phyloP scores from a whole-genome alignment of 176 grass and related monocot genomes.

The Cocos nucifera region DNA sequence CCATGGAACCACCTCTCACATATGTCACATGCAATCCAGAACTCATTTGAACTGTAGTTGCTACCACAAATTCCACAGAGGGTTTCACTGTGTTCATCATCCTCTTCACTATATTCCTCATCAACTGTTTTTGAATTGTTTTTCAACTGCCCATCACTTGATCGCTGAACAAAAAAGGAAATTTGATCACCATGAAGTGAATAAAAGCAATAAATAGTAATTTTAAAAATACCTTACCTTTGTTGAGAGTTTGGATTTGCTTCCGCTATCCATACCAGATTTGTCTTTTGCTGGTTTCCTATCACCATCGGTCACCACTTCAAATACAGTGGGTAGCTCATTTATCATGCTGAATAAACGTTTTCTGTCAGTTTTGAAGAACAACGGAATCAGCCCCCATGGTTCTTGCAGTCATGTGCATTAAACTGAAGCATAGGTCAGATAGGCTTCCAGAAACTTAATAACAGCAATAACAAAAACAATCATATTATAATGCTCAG shows the following conservation, averaged over 20 bases:
- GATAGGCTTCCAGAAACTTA: too few species aligned
- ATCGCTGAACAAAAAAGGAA: conserved; percentile 41
- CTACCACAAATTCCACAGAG: conserved; percentile 78
- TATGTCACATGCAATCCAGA: conserved; percentile 87
- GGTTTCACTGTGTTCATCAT: conserved; percentile 83
- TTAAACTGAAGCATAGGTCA: too few species aligned
- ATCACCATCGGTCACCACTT: conserved; percentile 48
- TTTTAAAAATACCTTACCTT: conserved; percentile 41
- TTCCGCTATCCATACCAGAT: conserved; percentile 48
- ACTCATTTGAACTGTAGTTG: conserved; percentile 72
- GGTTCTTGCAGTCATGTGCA: too few species aligned
- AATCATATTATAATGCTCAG: too few species aligned
- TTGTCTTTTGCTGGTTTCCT: conserved; percentile 59
- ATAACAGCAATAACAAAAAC: too few species aligned
- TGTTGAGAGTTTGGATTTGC: conserved; percentile 51
- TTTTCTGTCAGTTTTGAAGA: conserved; percentile 41
- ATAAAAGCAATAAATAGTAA: not conserved
- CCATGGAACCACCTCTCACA: conserved; percentile 96
- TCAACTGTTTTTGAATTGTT: conserved; percentile 41
- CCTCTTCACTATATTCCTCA: conserved; percentile 69
- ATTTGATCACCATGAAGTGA: not conserved
- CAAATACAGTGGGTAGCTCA: conserved; percentile 81
- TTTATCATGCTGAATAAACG: conserved; percentile 89
- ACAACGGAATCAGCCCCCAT: too few species aligned
- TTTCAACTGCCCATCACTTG: conserved; percentile 43